Conservation (phyloP, 2,329 filamentous ascomycete species). For the Xylaria sp. region DNA sequence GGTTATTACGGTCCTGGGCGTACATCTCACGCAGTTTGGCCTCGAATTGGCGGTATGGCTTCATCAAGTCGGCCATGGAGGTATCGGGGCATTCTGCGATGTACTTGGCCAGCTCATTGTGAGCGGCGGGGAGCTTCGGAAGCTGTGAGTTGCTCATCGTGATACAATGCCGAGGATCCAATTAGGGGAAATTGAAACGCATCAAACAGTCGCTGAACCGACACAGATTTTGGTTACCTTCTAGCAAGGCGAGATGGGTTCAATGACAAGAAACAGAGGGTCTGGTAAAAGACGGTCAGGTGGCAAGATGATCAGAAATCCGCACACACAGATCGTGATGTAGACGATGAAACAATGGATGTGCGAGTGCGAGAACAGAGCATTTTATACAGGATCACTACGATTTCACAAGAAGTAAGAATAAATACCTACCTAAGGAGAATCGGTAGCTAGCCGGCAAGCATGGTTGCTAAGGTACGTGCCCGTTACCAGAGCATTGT, state of each 20-base stretch:
- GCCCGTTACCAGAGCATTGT: neutral
- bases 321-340: neutral
- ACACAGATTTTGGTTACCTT: neutral
- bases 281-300: neutral
- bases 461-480: neutral
- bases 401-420: neutral
- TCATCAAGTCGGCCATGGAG: conserved; percentile 67
- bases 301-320: conserved; percentile 16
- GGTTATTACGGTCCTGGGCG: conserved; percentile 73
- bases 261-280: neutral
- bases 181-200: neutral
- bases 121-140: conserved; percentile 60
- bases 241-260: too few species aligned
- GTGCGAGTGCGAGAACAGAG: conserved; percentile 16
- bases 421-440: too few species aligned
- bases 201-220: neutral
- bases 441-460: neutral
- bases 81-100: conserved; percentile 65
- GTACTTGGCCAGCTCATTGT: conserved; percentile 61
- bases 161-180: neutral
- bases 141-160: conserved; percentile 54
- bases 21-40: conserved; percentile 73
- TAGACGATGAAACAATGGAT: neutral
- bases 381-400: conserved; percentile 22
- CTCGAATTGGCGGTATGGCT: conserved; percentile 76